Conservation (phyloP, 805 yeast species). For the Nakazawaea holstii region DNA sequence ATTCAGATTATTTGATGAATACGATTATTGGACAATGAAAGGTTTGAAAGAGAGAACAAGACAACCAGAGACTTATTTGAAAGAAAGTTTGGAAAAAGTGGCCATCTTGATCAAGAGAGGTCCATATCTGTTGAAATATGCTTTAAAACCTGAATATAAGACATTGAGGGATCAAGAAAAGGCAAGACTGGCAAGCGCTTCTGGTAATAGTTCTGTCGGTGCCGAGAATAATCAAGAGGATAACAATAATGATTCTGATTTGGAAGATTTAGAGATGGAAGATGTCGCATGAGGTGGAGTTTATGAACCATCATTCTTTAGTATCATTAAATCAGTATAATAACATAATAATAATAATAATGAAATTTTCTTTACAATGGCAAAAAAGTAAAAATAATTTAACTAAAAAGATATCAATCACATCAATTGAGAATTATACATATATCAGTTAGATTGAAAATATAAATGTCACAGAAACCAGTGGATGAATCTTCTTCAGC, state of each 20-base stretch:
- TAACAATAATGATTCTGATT: constrained; percentile 56
- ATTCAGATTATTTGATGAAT: constrained; percentile 87
- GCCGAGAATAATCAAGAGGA: constrained; percentile 31
- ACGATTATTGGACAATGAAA: constrained; percentile 94
- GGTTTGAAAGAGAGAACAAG: constrained; percentile 88
- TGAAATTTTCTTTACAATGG: too few species aligned
- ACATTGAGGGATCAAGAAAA: constrained; percentile 72
- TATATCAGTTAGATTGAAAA: background rate
- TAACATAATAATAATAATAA: too few species aligned
- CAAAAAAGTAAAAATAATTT: too few species aligned
- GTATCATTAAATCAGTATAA: too few species aligned
- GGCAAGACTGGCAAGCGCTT: constrained; percentile 31
- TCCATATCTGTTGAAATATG: constrained; percentile 90
- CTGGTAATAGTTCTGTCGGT: constrained; percentile 28
- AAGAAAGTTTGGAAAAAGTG: constrained; percentile 85
- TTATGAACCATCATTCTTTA: too few species aligned
- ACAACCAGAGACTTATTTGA: constrained; percentile 91
- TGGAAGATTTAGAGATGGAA: constrained; percentile 72
- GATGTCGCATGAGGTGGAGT: constrained; percentile 47
- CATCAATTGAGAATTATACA: background rate
- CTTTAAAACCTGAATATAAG: constrained; percentile 85
- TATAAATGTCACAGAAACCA: constrained; percentile 1
- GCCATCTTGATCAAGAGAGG: constrained; percentile 91
- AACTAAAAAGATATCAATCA: background rate
- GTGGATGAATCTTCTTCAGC: constrained; percentile 9